Evolutionary conservation across 176 grass and related monocot species (phyloP), one percentile per base, ranked within the genome.

Genomic region (Thinopyrum elongatum): DNA sequence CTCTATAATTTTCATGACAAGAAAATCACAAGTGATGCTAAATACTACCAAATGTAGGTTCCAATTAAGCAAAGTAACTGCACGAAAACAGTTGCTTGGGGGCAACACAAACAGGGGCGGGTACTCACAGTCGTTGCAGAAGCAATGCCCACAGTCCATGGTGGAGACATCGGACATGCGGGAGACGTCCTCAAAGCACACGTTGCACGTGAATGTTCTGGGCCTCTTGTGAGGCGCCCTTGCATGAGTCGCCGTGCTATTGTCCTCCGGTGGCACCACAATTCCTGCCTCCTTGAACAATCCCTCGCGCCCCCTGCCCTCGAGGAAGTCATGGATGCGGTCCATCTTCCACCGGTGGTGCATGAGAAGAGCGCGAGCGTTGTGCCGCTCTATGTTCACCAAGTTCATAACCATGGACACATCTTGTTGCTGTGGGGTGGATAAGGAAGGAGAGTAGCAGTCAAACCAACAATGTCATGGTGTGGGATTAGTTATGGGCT

Each of bases 331-430:
- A 13, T 70, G 60, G 63, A 83, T 44, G 19, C 80, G 74, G 7
- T 72, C 73, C 17, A 88, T 16, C 22, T 88, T 83, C 86, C 86
- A 88, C 3, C 26, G 80, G 27, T 88, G 81, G 65, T 83, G 66
- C 25, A 70, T 78, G 23, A 88, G 86, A 21, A 88, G 74, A 5
- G 80, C 35, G 3, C 86, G 71, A 0, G 86, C 86, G 5, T 83
- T 81, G 15, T 83, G 80, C 14, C 47, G 80, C 17, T 78, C 39
- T 59, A 88, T 2, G 33, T 13, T 27, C 13, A 88, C 36, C 80
- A 88, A 70, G 38, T 63, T 66, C 80, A 83, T 88, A 3, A 88
- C 73, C 64, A 30, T 78, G 33, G 5, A 76, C 35, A 88, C 10
- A 35, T 83, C 86, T 63, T 83, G 42, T 44, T 78, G 57, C 86